Percentiles rank a stretch among this genome's conserved stretches.
Evolutionary conservation across 805 yeast species (phyloP).

Genomic region (Yarrowia sp.): DNA sequence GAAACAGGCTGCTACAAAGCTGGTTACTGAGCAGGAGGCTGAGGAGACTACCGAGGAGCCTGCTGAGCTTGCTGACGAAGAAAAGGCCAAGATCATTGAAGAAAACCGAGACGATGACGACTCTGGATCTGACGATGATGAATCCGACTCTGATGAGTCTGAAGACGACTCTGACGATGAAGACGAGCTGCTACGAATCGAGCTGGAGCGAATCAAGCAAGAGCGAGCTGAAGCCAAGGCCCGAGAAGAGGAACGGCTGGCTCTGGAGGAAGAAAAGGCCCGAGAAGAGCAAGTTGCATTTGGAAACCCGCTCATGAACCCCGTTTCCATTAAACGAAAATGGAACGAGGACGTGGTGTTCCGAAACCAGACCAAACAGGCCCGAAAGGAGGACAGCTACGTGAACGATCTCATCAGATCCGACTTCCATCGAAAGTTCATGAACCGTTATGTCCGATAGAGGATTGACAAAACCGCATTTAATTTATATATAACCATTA

Average conservation of each 20-base stretch:
- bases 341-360: conserved; percentile 43
- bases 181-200: conserved; percentile 37
- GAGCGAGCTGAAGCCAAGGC: conserved; percentile 38
- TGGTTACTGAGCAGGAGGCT: background rate
- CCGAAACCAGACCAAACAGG: conserved; percentile 38
- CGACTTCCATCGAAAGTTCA: conserved; percentile 41
- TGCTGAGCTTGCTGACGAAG: background rate
- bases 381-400: conserved; percentile 33
- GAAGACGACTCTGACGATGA: conserved; percentile 39
- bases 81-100: background rate
- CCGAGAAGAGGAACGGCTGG: conserved; percentile 31
- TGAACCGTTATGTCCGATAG: conserved; percentile 39
- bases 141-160: conserved; percentile 6
- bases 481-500: conserved; percentile 4
- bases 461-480: background rate
- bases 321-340: conserved; percentile 34
- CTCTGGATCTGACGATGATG: conserved; percentile 24
- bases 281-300: conserved; percentile 33
- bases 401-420: conserved; percentile 42
- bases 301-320: conserved; percentile 39
- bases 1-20: conserved; percentile 26
- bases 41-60: background rate
- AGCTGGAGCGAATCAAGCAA: conserved; percentile 39
- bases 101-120: conserved; percentile 29
- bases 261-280: conserved; percentile 30